phyloP scores from a whole-genome alignment of 805 yeast genomes.

The Starmerella vaccinii region DNA sequence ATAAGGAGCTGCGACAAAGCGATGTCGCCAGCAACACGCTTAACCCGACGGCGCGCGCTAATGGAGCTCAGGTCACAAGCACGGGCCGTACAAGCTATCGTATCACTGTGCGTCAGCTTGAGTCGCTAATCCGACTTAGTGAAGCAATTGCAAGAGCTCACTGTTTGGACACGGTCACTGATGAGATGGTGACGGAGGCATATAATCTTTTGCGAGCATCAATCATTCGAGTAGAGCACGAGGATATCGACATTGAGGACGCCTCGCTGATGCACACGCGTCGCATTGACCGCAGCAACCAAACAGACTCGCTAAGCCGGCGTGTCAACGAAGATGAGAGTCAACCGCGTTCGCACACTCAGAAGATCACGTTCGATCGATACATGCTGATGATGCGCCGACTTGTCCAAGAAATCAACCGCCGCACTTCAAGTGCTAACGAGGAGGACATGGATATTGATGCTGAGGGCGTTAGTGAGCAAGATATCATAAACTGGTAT shows the following conservation, averaged over 20 bases:
- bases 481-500: constrained; percentile 70
- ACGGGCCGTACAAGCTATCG: constrained; percentile 70
- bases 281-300: constrained; percentile 18
- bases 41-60: constrained; percentile 13
- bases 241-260: constrained; percentile 80
- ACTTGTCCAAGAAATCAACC: constrained; percentile 24
- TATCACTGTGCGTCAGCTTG: constrained; percentile 94
- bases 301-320: constrained; percentile 16
- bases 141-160: constrained; percentile 97
- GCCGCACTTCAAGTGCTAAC: constrained; percentile 25
- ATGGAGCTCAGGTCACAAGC: constrained; percentile 11
- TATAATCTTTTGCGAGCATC: constrained; percentile 81
- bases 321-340: constrained; percentile 12
- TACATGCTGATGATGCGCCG: constrained; percentile 58
- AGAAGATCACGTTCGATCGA: constrained; percentile 64
- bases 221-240: constrained; percentile 86
- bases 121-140: constrained; percentile 59
- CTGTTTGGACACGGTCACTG: constrained; percentile 78
- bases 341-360: constrained; percentile 21
- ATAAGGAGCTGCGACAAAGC: constrained; percentile 75
- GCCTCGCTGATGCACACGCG: constrained; percentile 20
- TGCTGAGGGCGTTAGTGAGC: constrained; percentile 53
- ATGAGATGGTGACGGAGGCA: constrained; percentile 84
- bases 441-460: constrained; percentile 44
- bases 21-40: constrained; percentile 64